These are phyloP conservation scores for Rubia tinctorum DNA, from an alignment of 305 asterid genomes.

Conservation along the genomic window DNA sequence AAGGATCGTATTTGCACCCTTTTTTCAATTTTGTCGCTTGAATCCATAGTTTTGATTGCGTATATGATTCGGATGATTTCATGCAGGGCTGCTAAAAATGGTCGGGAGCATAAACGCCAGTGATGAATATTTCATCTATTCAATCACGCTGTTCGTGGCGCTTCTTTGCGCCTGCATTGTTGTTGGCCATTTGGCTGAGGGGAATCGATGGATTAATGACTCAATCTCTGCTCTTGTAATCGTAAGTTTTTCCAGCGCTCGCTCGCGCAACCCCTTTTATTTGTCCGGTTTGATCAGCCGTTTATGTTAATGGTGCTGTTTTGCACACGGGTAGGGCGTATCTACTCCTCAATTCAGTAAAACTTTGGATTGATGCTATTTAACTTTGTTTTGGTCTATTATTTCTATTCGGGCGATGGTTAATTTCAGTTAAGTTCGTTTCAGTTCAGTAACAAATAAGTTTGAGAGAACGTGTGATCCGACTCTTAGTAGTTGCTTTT, in stretches of 20 bases:
- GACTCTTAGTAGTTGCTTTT: too few relatives aligned
- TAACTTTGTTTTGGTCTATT: too few relatives aligned
- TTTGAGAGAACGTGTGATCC: too few relatives aligned
- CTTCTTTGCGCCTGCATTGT: slow-evolving; percentile 36
- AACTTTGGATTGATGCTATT: too few relatives aligned
- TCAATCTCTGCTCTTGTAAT: slow-evolving; percentile 41
- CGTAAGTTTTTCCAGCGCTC: slow-evolving; percentile 30
- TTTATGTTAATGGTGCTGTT: too few relatives aligned
- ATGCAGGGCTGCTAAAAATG: neutral
- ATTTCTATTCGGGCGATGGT: too few relatives aligned
- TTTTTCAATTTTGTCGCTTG: neutral
- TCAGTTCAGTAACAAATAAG: too few relatives aligned
- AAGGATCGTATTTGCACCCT: neutral
- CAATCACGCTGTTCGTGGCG: slow-evolving; percentile 29
- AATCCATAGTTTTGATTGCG: neutral
- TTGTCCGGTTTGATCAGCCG: too few relatives aligned
- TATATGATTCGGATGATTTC: neutral
- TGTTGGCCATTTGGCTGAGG: slow-evolving; percentile 34
- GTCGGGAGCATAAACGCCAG: neutral
- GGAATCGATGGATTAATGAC: slow-evolving; percentile 30
- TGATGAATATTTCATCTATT: slow-evolving; percentile 12
- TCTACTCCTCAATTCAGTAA: too few relatives aligned
- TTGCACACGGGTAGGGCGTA: too few relatives aligned
- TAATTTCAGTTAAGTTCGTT: too few relatives aligned
- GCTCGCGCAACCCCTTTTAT: too few relatives aligned